Conservation (phyloP, 1,284 basidiomycete species). For the Naganishia cerealis region DNA sequence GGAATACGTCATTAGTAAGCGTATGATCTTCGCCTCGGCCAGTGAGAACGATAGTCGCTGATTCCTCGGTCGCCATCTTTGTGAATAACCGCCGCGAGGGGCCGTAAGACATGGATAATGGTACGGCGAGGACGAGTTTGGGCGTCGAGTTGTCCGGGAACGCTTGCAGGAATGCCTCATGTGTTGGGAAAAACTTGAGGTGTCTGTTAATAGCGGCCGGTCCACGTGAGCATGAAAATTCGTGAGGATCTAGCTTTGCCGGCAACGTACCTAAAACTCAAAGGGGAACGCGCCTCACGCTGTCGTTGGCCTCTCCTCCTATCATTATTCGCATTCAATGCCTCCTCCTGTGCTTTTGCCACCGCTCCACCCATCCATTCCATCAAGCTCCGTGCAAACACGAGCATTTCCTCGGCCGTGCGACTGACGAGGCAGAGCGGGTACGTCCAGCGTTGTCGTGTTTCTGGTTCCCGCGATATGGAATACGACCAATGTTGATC, state of each 20-base stretch:
- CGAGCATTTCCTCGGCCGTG: conserved; percentile 89
- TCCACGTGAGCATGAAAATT: neutral
- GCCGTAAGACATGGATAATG: conserved; percentile 87
- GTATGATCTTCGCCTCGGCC: conserved; percentile 74
- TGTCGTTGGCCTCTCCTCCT: conserved; percentile 58
- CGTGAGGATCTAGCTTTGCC: too few species aligned
- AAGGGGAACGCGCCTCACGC: conserved; percentile 67
- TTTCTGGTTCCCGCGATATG: conserved; percentile 60
- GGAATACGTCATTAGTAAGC: conserved; percentile 74
- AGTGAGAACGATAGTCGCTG: conserved; percentile 83
- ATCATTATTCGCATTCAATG: neutral
- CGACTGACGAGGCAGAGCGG: conserved; percentile 90
- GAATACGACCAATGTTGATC: conserved; percentile 97
- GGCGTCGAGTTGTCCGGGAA: conserved; percentile 74
- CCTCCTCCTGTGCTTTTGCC: conserved; percentile 64
- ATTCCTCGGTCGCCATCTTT: conserved; percentile 74
- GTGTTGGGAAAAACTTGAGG: conserved; percentile 82
- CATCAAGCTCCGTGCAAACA: conserved; percentile 94
- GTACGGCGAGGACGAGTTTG: conserved; percentile 90
- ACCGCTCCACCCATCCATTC: conserved; percentile 97
- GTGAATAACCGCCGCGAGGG: conserved; percentile 81
- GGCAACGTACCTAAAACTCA: conserved; percentile 48
- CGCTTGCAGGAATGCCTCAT: conserved; percentile 74
- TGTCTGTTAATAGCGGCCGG: conserved; percentile 60
- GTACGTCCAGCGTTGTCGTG: conserved; percentile 49